Evolutionary conservation across 805 yeast species (phyloP), one percentile per base, ranked within the genome.

Genomic region (Yarrowia sp.): DNA sequence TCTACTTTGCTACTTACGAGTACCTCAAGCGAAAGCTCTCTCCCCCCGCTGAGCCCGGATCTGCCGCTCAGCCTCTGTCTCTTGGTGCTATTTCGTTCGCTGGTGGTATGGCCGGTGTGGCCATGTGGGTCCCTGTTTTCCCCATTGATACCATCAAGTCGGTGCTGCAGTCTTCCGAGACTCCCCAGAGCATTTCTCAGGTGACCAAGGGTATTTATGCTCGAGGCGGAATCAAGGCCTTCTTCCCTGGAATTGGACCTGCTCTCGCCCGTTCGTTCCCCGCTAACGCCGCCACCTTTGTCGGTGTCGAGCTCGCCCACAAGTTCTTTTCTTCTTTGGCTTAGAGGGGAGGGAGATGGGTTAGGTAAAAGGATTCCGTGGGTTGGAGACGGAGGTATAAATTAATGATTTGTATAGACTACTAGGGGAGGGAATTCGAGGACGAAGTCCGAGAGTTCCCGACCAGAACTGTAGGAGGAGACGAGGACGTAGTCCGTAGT

Each of bases 271-370:
- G 99, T 76, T 87, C 96, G 44, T 93, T 95, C 88, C 98, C 98
- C 3, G 98, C 98, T 22, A 93, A 95, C 76, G 99, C 99, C n/a
- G 98, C 99, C 8, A 92, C 98, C 2, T 93, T 93, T 79, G 83
- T 91, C 39, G 99, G 98, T 53, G 98, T 93, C 35, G 99, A 93
- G 75, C 73, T 92, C 66, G 90, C 96, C 22, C 73, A 74, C 70
- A 67, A 72, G 62, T 69, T 72, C 57, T 76, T 79, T 71, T 71
- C 50, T 8, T 41, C 61, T 17, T 47, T 55, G 9, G 39, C 55
- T 35, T 48, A 48, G 36, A 45, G 6, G n/a, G 31, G 15, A 4
- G 8, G 17, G 5, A 18, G 14, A 18, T 9, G 38, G 15, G 7
- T n/a, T 8, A n/a, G 35, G 17, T 2, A 45, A 31, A 31, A 28